These are phyloP conservation scores for Bifiguratus adelaidae DNA, from an alignment of 192 early-diverging fungal species.

Conservation along the genomic window DNA sequence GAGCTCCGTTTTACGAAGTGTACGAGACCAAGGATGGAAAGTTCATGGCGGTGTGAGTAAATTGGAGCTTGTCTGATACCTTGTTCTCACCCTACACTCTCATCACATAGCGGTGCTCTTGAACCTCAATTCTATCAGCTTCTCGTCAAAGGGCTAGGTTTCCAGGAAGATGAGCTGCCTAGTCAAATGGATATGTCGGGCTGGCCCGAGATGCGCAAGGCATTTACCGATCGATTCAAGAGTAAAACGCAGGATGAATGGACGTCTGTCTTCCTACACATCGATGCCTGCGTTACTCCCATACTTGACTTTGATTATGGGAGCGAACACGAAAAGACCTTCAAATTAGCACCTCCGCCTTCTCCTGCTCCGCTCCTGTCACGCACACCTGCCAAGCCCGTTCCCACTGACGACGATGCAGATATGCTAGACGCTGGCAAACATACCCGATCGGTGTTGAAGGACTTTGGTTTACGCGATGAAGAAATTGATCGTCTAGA, in stretches of 20 bases:
- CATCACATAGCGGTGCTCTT: constrained; percentile 32
- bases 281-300: constrained; percentile 59
- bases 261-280: constrained; percentile 40
- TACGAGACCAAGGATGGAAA: constrained; percentile 56
- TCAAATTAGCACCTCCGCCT: constrained; percentile 19
- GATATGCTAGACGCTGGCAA: constrained; percentile 22
- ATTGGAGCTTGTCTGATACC: not conserved
- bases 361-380: constrained; percentile 37
- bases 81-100: not conserved
- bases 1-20: constrained; percentile 55
- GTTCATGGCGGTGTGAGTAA: constrained; percentile 46
- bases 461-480: constrained; percentile 25
- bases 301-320: constrained; percentile 29
- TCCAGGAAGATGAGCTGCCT: constrained; percentile 21
- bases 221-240: constrained; percentile 34
- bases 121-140: constrained; percentile 53
- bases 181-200: constrained; percentile 31
- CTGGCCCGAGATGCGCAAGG: constrained; percentile 42
- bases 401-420: not conserved
- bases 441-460: constrained; percentile 27
- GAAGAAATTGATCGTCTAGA: constrained; percentile 20
- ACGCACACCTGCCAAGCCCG: constrained; percentile 29
- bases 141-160: constrained; percentile 30
- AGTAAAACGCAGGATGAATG: constrained; percentile 53
- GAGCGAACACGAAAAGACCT: constrained; percentile 16